Evolutionary conservation across 257 asterid genomes (phyloP).

Genomic region (Handroanthus guayacan): DNA sequence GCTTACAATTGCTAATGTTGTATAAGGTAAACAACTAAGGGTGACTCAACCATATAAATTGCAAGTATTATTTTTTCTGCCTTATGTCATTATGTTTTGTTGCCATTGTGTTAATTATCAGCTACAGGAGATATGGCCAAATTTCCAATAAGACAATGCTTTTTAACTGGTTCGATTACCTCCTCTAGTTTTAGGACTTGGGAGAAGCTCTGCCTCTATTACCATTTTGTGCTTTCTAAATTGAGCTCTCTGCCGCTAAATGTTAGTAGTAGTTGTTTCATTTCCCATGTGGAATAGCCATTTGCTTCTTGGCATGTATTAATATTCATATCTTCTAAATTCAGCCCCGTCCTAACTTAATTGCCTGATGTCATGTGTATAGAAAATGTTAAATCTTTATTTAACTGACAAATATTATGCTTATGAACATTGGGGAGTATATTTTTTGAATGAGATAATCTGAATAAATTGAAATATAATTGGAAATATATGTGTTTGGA

Average conservation of each 20-base stretch:
- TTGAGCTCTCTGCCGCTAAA: not conserved
- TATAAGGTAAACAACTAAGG: not conserved
- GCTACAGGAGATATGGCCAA: not conserved
- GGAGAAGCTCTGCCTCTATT: not conserved
- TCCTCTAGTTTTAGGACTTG: not conserved
- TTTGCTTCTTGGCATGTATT: not conserved
- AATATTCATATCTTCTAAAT: not conserved
- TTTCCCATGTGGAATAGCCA: not conserved
- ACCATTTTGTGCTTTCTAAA: not conserved
- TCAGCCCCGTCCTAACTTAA: not conserved
- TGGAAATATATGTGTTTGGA: not conserved
- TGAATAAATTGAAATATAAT: not conserved
- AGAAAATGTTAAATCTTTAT: not conserved
- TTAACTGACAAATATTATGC: not conserved
- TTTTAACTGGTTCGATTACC: not conserved
- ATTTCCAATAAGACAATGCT: not conserved
- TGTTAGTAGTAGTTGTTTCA: not conserved
- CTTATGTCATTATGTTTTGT: not conserved
- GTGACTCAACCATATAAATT: not conserved
- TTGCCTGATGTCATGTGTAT: not conserved
- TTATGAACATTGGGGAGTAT: not conserved
- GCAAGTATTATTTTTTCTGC: not conserved
- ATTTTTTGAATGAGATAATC: not conserved
- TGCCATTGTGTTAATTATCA: not conserved
- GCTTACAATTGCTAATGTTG: constrained; percentile 13